phyloP scores from a whole-genome alignment of 2,329 filamentous ascomycete genomes.

The Graphilbum sp. region DNA sequence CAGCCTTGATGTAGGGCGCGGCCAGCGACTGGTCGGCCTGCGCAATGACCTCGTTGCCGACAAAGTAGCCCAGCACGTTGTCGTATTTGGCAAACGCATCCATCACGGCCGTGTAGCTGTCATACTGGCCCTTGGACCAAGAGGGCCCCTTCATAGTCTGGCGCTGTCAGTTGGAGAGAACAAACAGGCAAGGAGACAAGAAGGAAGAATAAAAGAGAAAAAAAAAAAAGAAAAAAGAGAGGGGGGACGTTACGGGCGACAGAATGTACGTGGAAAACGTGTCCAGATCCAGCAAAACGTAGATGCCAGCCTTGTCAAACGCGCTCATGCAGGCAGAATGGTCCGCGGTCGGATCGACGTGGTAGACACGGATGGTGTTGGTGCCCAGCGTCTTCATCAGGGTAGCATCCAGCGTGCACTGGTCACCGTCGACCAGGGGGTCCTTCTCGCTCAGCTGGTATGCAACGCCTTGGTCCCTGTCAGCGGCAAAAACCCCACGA shows the following conservation, averaged over 20 bases:
- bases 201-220: too few relatives aligned
- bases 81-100: slow-evolving; percentile 63
- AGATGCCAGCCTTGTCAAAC: slow-evolving; percentile 67
- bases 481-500: not conserved
- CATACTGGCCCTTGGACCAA: slow-evolving; percentile 59
- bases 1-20: slow-evolving; percentile 72
- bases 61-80: slow-evolving; percentile 70
- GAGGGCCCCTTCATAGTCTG: slow-evolving; percentile 41
- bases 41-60: slow-evolving; percentile 79
- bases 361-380: slow-evolving; percentile 78
- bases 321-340: slow-evolving; percentile 70
- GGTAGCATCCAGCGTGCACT: slow-evolving; percentile 58
- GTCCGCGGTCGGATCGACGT: slow-evolving; percentile 55
- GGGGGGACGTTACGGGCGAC: slow-evolving; percentile 31
- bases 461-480: slow-evolving; percentile 46
- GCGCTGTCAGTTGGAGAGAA: not conserved
- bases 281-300: slow-evolving; percentile 70
- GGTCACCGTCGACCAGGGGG: slow-evolving; percentile 57
- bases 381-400: slow-evolving; percentile 69
- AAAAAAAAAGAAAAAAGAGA: too few relatives aligned
- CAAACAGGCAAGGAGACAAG: slow-evolving; percentile 5
- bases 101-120: slow-evolving; percentile 54
- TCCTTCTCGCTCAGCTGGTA: slow-evolving; percentile 52
- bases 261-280: slow-evolving; percentile 55
- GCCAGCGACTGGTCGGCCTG: slow-evolving; percentile 39